phyloP scores from a whole-genome alignment of 805 yeast species.

The Candida easanensis region DNA sequence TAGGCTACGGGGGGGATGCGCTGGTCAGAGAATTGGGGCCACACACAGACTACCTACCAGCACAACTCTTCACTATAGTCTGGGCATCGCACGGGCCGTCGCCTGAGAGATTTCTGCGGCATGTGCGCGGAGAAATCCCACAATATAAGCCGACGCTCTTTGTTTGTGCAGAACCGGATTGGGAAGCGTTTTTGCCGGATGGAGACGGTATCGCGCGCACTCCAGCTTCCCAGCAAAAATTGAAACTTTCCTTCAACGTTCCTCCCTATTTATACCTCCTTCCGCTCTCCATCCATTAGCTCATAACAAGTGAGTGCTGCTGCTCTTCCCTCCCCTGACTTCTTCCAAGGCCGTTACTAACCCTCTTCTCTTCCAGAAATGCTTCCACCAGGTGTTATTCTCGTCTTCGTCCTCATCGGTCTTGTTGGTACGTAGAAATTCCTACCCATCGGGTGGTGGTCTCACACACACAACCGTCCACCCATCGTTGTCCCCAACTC shows the following conservation, averaged over 20 bases:
- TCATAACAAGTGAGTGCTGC: background rate
- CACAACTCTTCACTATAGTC: no score
- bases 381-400: constrained; percentile 34
- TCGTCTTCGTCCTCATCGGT: constrained; percentile 29
- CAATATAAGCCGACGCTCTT: background rate
- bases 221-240: background rate
- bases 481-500: no score
- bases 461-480: no score
- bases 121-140: background rate
- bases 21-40: no score
- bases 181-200: constrained; percentile 19
- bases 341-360: background rate
- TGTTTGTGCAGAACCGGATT: constrained; percentile 2
- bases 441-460: background rate
- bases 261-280: background rate
- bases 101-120: background rate
- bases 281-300: background rate
- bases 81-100: background rate
- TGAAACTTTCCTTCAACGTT: background rate
- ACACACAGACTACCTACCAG: no score
- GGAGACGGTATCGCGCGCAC: constrained; percentile 1
- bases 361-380: constrained; percentile 15
- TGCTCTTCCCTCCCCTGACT: background rate
- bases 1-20: no score
- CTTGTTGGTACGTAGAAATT: constrained; percentile 24